A percentile compares a stretch with the other conserved stretches of the same genome.
Conservation (phyloP, 1,139 yeast genomes). For the Scheffersomyces titani region DNA sequence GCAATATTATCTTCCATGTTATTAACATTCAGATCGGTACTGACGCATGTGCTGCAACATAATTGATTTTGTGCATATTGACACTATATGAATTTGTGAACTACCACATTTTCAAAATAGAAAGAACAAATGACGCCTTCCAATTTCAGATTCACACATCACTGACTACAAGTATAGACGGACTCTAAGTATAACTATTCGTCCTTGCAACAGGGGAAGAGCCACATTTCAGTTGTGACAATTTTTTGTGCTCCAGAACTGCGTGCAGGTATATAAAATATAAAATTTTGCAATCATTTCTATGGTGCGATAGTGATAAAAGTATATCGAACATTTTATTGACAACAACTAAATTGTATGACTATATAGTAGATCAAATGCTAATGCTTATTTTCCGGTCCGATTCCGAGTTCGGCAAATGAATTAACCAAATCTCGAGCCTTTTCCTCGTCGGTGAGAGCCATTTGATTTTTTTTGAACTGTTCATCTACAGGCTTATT, state of each 20-base stretch:
- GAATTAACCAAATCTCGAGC: constrained; percentile 34
- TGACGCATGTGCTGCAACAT: background rate
- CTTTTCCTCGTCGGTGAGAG: constrained; percentile 26
- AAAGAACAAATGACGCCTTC: too few relatives aligned
- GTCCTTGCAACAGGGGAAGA: background rate
- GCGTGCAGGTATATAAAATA: background rate
- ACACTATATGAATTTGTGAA: background rate
- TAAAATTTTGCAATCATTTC: background rate
- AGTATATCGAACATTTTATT: background rate
- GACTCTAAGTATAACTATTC: background rate
- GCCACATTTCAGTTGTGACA: background rate
- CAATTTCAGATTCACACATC: background rate
- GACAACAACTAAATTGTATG: background rate
- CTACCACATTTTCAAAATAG: background rate
- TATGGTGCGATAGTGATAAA: background rate
- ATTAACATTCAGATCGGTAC: background rate
- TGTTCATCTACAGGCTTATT: constrained; percentile 4
- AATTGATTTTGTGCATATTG: background rate
- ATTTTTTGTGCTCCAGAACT: background rate
- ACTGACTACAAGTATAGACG: background rate
- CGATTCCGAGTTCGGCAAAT: constrained; percentile 19
- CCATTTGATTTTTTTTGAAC: constrained; percentile 7
- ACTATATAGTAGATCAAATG: background rate
- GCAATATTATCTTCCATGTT: background rate
- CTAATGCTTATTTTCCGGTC: background rate